Percentiles rank a stretch among this genome's conserved stretches.
phyloP scores from a whole-genome alignment of 78 protist species.

The Dictyostelium purpureum region DNA sequence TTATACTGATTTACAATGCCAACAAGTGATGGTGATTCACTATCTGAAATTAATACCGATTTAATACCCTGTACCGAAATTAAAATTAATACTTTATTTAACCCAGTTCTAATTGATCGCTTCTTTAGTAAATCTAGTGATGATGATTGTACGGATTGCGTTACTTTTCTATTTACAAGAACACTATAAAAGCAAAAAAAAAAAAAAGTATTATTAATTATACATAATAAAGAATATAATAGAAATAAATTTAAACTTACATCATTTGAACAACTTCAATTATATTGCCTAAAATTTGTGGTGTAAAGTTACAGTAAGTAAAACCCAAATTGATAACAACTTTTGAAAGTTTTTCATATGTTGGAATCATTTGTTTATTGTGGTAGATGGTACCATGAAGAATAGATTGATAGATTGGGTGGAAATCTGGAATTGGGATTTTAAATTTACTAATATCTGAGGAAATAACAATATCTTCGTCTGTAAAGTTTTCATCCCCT shows the following conservation, averaged over 20 bases:
- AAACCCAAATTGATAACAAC: neutral
- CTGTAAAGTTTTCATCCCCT: neutral
- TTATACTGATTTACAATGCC: neutral
- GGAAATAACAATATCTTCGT: neutral
- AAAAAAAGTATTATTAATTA: neutral
- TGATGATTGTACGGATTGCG: neutral
- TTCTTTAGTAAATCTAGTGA: neutral
- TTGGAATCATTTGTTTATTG: neutral
- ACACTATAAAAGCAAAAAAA: neutral
- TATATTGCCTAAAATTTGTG: conserved; percentile 43
- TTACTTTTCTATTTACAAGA: conserved; percentile 48
- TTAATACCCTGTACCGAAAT: conserved; percentile 4
- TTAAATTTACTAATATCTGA: neutral
- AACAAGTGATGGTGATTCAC: neutral
- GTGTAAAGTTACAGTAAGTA: conserved; percentile 32
- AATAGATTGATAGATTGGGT: neutral
- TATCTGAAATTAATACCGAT: neutral
- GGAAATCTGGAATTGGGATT: neutral
- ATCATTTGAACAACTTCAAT: conserved; percentile 71
- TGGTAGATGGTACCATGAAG: conserved; percentile 15
- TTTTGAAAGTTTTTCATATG: neutral
- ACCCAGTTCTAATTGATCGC: neutral
- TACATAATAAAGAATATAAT: neutral
- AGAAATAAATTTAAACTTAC: too few relatives aligned
- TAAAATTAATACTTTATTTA: neutral